Base-by-base conservation (phyloP, 1,284 basidiomycete genomes). In the Lignosus rhinocerotis region DNA sequence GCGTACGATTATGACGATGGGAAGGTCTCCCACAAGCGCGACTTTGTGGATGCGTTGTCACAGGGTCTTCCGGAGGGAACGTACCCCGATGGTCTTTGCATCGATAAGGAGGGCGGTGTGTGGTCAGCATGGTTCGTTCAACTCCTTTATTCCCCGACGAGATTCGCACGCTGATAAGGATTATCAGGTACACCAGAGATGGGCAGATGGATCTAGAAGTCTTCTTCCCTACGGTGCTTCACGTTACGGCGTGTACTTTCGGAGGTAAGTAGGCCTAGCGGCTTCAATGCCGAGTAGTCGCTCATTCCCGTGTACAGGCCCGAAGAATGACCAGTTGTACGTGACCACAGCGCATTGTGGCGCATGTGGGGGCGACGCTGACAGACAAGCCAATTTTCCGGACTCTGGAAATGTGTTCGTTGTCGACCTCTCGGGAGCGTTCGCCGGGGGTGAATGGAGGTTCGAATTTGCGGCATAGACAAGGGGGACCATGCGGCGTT, bases 221-320 rank as follows among this genome's bases (percentile, higher is more conserved):
- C 41, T 48, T 75, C 42, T 83, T 89, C 62, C 85, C 86, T 32
- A 83, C 77, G 16, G 87, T 76, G 4, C 72, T 83, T 55, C 82
- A 85, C 56, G 75, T 88, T 36, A 89, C 86, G 8, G 79, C 86
- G 11, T 88, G 86, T 62, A 85, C 82, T 63, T 89, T 88, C 68
- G 87, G 86, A 72, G 87, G 86, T 84, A 65, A 67, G 67, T 25
- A 50, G 49, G 55, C 55, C 33, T 30, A 19, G 30, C 36, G 30
- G 51, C 31, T 34, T 33, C 45, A 51, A n/a, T 58, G 51, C 41
- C 14, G 53, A 7, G 6, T 39, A 19, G 51, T 44, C 44, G 36
- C 36, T 58, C 12, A 61, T 53, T 30, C 21, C 19, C 25, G 19
- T 49, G 11, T 4, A 34, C 62, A 87, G 85, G 87, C 21, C 77